Conservation (phyloP, 495 filamentous ascomycete genomes). For the Aspergillus kassunensis region DNA sequence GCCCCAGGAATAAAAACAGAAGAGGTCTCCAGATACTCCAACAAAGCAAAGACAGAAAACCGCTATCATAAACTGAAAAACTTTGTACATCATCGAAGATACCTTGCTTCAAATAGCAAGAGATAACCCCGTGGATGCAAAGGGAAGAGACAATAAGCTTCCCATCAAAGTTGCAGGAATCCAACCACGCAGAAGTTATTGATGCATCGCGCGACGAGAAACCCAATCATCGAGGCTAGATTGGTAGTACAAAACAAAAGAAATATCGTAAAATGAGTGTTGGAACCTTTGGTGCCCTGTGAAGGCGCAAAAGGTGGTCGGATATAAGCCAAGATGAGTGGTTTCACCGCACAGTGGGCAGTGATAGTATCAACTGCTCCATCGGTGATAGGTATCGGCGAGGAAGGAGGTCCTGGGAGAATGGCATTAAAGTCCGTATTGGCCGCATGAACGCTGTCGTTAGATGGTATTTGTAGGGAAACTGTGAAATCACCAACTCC, state of each 20-base stretch:
- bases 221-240: conserved; percentile 24
- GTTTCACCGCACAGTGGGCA: neutral
- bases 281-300: conserved; percentile 9
- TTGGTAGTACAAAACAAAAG: conserved; percentile 23
- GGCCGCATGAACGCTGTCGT: conserved; percentile 29
- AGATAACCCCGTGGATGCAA: conserved; percentile 17
- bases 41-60: conserved; percentile 22
- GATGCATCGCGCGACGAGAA: conserved; percentile 11
- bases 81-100: conserved; percentile 19
- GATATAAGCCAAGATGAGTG: conserved; percentile 11
- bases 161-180: conserved; percentile 11
- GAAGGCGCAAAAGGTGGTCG: conserved; percentile 14
- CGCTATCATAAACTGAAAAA: conserved; percentile 1
- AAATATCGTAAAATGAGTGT: conserved; percentile 21
- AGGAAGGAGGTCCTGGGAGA: conserved; percentile 8
- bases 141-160: conserved; percentile 10
- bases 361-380: conserved; percentile 2
- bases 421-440: conserved; percentile 18
- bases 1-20: conserved; percentile 11
- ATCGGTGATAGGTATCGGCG: neutral
- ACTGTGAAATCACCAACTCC: conserved; percentile 33
- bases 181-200: conserved; percentile 19
- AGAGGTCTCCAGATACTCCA: conserved; percentile 22
- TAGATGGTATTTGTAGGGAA: conserved; percentile 32
- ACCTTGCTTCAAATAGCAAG: conserved; percentile 21